Evolutionary conservation across 2,329 filamentous ascomycete genomes (phyloP).

Genomic region (Nemania sp.): DNA sequence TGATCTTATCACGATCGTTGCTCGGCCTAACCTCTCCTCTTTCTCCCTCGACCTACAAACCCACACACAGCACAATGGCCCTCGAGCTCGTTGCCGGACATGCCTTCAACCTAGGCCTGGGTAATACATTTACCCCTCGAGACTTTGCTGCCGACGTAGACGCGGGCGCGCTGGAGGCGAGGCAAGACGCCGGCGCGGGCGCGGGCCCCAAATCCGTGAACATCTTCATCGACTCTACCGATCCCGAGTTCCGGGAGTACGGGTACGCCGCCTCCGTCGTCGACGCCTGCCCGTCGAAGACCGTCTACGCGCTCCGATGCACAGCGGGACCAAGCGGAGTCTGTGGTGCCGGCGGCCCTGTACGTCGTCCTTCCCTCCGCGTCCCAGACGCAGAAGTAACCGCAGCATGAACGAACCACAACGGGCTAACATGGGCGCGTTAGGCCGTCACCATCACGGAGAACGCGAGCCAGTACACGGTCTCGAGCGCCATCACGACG

Average conservation of each 20-base stretch:
- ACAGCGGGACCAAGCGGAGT: constrained; percentile 4
- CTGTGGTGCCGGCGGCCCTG: constrained; percentile 7
- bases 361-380: constrained; percentile 4
- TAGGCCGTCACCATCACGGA: constrained; percentile 4
- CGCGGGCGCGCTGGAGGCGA: not conserved
- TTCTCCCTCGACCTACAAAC: not conserved
- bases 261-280: constrained; percentile 26
- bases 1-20: not conserved
- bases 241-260: not conserved
- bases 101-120: constrained; percentile 9
- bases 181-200: not conserved
- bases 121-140: constrained; percentile 2
- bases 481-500: constrained; percentile 11
- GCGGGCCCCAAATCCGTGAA: constrained; percentile 3
- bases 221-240: constrained; percentile 17
- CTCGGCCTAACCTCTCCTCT: not conserved
- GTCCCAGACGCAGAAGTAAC: not conserved
- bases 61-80: constrained; percentile 16
- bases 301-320: constrained; percentile 19
- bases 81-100: constrained; percentile 17
- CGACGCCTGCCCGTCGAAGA: constrained; percentile 5
- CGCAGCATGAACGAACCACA: not conserved
- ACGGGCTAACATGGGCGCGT: not conserved
- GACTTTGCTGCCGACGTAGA: not conserved
- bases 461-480: constrained; percentile 15